A percentile compares a stretch with the other conserved stretches of the same genome.
These are phyloP conservation scores for Hypsizygus ulmarius DNA, from an alignment of 1,284 basidiomycete species.

Conservation along the genomic window DNA sequence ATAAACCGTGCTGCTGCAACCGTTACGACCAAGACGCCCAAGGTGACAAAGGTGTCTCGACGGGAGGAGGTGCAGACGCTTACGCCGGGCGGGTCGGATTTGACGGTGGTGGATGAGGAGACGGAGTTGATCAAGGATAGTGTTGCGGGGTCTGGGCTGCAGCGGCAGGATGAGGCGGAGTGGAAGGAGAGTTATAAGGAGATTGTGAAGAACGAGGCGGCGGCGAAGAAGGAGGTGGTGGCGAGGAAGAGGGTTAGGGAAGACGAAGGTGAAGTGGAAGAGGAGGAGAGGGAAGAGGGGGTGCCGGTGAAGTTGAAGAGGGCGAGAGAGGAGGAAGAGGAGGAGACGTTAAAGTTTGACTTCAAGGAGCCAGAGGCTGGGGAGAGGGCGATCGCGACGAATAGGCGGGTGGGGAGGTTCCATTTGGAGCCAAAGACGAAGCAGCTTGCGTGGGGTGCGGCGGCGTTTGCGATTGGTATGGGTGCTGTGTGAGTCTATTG, in stretches of 20 bases:
- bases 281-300: conserved; percentile 26
- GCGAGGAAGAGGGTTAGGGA: conserved; percentile 17
- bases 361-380: conserved; percentile 62
- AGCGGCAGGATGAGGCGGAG: conserved; percentile 65
- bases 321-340: conserved; percentile 53
- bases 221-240: conserved; percentile 36
- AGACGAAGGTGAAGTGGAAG: conserved; percentile 28
- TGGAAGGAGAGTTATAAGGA: conserved; percentile 70
- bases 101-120: conserved; percentile 63
- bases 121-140: conserved; percentile 46
- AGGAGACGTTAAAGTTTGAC: conserved; percentile 47
- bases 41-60: conserved; percentile 38
- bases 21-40: conserved; percentile 28
- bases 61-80: conserved; percentile 34
- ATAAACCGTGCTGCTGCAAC: conserved; percentile 27
- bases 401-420: conserved; percentile 53
- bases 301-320: conserved; percentile 40
- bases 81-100: conserved; percentile 56
- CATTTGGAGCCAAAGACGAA: conserved; percentile 61
- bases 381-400: conserved; percentile 62
- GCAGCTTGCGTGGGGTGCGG: conserved; percentile 70
- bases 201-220: conserved; percentile 65
- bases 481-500: conserved; percentile 60
- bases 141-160: conserved; percentile 60
- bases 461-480: conserved; percentile 71